These are phyloP conservation scores for Coemansia sp. DNA, from an alignment of 192 early-diverging fungal genomes.

Conservation along the genomic window DNA sequence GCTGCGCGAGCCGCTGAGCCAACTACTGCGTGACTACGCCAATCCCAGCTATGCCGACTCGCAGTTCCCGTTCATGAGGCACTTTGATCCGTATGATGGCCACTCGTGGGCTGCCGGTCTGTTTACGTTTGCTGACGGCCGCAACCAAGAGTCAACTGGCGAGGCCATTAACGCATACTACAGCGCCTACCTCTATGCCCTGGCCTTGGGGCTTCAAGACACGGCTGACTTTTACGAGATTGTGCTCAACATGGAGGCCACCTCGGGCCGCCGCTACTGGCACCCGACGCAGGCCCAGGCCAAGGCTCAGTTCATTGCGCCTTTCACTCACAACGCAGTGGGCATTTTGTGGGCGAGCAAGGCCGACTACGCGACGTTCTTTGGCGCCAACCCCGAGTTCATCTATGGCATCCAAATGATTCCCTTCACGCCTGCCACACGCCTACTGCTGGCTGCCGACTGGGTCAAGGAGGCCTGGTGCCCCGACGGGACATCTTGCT, in stretches of 20 bases:
- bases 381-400: slow-evolving; percentile 51
- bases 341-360: slow-evolving; percentile 59
- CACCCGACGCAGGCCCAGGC: slow-evolving; percentile 42
- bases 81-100: slow-evolving; percentile 63
- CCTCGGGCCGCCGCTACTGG: slow-evolving; percentile 56
- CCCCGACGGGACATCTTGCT: slow-evolving; percentile 23
- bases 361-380: slow-evolving; percentile 53
- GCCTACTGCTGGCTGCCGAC: slow-evolving; percentile 30
- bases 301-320: slow-evolving; percentile 29
- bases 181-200: slow-evolving; percentile 51
- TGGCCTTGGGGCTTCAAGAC: slow-evolving; percentile 34
- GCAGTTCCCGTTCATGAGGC: slow-evolving; percentile 59
- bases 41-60: slow-evolving; percentile 50
- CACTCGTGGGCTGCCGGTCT: slow-evolving; percentile 68
- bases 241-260: slow-evolving; percentile 55
- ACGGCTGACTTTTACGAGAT: slow-evolving; percentile 51
- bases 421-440: slow-evolving; percentile 56
- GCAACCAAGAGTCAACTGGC: slow-evolving; percentile 58
- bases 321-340: slow-evolving; percentile 46
- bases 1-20: slow-evolving; percentile 32
- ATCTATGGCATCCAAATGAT: slow-evolving; percentile 63
- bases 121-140: slow-evolving; percentile 51
- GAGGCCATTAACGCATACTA: slow-evolving; percentile 63
- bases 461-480: slow-evolving; percentile 57
- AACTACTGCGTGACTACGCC: slow-evolving; percentile 61